These are phyloP conservation scores for Phytophthora citrophthora DNA, from an alignment of 352 stramenopile genomes.

Conservation along the genomic window DNA sequence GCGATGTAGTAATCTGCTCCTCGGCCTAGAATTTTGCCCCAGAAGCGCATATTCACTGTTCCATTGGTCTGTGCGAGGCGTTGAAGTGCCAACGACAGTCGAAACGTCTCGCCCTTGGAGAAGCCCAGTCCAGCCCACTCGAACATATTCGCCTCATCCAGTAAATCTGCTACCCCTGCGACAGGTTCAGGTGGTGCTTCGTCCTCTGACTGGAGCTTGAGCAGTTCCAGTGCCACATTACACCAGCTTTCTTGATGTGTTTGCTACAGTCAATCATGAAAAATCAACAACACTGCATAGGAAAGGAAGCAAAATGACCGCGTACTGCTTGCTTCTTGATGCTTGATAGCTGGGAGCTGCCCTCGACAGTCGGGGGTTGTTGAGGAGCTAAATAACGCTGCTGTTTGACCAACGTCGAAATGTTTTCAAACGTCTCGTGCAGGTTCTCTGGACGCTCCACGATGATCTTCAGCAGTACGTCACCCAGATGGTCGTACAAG, in stretches of 20 bases:
- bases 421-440: constrained; percentile 85
- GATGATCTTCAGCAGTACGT: constrained; percentile 88
- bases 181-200: constrained; percentile 48
- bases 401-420: constrained; percentile 88
- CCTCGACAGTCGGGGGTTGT: constrained; percentile 36
- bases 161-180: constrained; percentile 59
- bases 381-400: constrained; percentile 60
- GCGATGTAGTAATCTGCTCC: constrained; percentile 85
- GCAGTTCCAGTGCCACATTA: constrained; percentile 61
- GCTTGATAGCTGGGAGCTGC: constrained; percentile 31
- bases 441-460: constrained; percentile 88
- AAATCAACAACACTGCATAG: neutral
- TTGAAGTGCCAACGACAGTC: constrained; percentile 68
- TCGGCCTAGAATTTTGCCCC: constrained; percentile 86
- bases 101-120: constrained; percentile 77
- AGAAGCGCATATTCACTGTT: constrained; percentile 85
- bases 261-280: constrained; percentile 37
- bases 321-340: constrained; percentile 66
- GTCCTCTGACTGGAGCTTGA: constrained; percentile 61
- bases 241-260: constrained; percentile 68
- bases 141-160: constrained; percentile 87
- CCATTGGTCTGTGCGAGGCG: constrained; percentile 58
- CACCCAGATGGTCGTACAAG: constrained; percentile 87
- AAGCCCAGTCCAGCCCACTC: constrained; percentile 83
- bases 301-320: constrained; percentile 1